Conservation (phyloP, 805 yeast species). For the Candida corydali region DNA sequence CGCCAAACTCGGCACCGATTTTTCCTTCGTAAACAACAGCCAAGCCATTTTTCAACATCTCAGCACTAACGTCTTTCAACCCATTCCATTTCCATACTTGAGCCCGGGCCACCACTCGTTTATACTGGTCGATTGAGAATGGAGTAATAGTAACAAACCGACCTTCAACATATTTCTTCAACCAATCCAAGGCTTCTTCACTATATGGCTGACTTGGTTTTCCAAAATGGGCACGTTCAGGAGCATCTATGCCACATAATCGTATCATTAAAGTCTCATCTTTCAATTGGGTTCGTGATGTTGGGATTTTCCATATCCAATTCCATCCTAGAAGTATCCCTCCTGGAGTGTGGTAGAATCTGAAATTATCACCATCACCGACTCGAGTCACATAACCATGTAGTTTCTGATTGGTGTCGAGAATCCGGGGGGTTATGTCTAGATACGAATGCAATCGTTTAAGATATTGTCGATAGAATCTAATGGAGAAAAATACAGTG, state of each 20-base stretch:
- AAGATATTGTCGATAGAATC: conserved; percentile 30
- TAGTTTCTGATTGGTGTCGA: conserved; percentile 23
- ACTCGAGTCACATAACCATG: conserved; percentile 82
- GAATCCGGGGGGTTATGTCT: conserved; percentile 32
- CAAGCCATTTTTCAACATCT: conserved; percentile 80
- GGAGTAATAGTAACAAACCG: conserved; percentile 72
- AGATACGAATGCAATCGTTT: conserved; percentile 32
- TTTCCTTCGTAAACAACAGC: conserved; percentile 88
- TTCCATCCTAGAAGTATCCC: conserved; percentile 91
- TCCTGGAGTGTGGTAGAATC: conserved; percentile 91
- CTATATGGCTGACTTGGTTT: conserved; percentile 86
- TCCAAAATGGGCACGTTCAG: conserved; percentile 93
- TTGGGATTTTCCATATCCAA: conserved; percentile 72
- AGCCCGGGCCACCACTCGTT: conserved; percentile 79
- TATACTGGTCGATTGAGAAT: conserved; percentile 80
- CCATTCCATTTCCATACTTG: conserved; percentile 57
- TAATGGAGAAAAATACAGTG: conserved; percentile 23
- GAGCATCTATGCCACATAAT: conserved; percentile 93
- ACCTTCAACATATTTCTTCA: conserved; percentile 61
- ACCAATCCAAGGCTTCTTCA: conserved; percentile 81
- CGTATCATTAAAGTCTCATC: conserved; percentile 76
- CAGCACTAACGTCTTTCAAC: conserved; percentile 74
- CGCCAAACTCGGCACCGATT: conserved; percentile 80
- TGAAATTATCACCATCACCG: conserved; percentile 95
- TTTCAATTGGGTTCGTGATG: conserved; percentile 41